Base-by-base conservation (phyloP, 192 early-diverging fungal species). In the Coemansia sp. region DNA sequence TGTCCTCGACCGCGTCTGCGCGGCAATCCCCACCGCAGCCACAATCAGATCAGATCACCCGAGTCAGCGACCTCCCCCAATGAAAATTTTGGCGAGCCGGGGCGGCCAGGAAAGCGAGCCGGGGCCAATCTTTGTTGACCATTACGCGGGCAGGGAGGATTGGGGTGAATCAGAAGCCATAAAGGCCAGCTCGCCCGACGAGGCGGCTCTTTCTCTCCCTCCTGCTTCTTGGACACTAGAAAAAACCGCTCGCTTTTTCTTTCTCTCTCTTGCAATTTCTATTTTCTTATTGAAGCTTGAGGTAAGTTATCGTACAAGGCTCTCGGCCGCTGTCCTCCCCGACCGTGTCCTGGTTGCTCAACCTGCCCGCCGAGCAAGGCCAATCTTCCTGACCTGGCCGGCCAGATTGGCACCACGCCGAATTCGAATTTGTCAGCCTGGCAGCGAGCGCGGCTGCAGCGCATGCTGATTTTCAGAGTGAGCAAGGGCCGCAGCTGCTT, bases 1-100 rank as follows among this genome's bases (percentile, higher is more conserved):
- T n/a, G n/a, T n/a, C n/a, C n/a, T n/a, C n/a, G n/a, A n/a, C n/a
- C n/a, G n/a, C n/a, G n/a, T n/a, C n/a, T n/a, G n/a, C n/a, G 8
- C 8, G 12, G 35, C 11, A 15, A 38, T 17, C n/a, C 14, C n/a
- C 3, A 15, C 5, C 6, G 36, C 36, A 39, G 14, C 19, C 14
- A n/a, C 43, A 25, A 44, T 44, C 22, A n/a, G 43, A 47, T 47
- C 45, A 4, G 28, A 47, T 47, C 45, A 47, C 3, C 28, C 43
- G 45, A 47, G 28, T 28, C 45, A 47, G 8, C 19, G n/a, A 7
- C 7, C 14, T 4, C 36, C 36, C 36, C 36, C 36, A 39, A 15
- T 14, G 15, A 53, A 53, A 53, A 27, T 53, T 52, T 53, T 53
- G 38, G 22, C 50, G 50, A 53, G 50, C 25, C 50, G 38, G 19